A percentile compares a stretch with the other conserved stretches of the same genome.
These are phyloP conservation scores for Cladobotryum protrusum DNA, from an alignment of 2,329 filamentous ascomycete genomes.

Conservation along the genomic window DNA sequence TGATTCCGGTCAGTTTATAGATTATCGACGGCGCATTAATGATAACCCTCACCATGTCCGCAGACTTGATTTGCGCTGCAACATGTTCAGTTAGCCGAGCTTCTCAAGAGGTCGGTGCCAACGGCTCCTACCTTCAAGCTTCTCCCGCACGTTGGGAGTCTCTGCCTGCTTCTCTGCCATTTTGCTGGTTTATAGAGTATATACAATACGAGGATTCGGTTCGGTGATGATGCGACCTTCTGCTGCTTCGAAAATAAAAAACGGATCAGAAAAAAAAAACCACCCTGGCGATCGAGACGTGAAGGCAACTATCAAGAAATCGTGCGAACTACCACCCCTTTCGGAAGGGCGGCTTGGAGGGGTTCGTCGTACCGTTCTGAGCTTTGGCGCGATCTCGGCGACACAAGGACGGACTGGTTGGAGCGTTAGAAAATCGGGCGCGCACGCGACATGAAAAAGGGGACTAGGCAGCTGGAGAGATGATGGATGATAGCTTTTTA, in stretches of 20 bases:
- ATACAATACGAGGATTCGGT: background rate
- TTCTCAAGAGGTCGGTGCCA: background rate
- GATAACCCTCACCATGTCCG: slow-evolving; percentile 75
- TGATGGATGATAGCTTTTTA: no score
- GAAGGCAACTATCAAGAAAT: background rate
- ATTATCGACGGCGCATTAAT: background rate
- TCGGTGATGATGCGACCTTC: background rate
- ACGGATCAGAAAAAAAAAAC: background rate
- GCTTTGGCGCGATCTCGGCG: no score
- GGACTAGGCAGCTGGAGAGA: no score
- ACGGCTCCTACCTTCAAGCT: slow-evolving; percentile 61
- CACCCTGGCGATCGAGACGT: background rate
- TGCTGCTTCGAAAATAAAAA: background rate
- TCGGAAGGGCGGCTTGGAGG: no score
- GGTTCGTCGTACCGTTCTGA: no score
- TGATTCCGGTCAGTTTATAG: slow-evolving; percentile 24
- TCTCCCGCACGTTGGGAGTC: slow-evolving; percentile 56
- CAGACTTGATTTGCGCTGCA: slow-evolving; percentile 91
- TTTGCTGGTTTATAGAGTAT: background rate
- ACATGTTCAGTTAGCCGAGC: slow-evolving; percentile 14
- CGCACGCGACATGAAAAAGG: no score
- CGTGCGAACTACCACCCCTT: no score
- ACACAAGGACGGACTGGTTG: no score
- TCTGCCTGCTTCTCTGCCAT: slow-evolving; percentile 37
- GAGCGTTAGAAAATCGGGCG: no score